Conservation (phyloP, 768 basidiomycete species). For the Termitomyces sp. region DNA sequence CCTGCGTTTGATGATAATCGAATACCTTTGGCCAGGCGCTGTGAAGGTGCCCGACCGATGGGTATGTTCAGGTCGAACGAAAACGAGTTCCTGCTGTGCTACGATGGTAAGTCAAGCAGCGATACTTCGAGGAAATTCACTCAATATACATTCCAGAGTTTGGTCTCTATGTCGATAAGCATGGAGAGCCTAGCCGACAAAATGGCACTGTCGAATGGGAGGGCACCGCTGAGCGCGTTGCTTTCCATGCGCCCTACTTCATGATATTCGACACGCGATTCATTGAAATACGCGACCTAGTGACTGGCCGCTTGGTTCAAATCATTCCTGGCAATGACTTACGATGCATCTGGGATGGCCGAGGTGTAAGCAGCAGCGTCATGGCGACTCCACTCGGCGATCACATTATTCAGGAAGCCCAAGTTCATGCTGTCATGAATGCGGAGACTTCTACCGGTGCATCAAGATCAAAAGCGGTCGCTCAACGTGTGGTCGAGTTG, state of each 20-base stretch:
- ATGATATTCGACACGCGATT: constrained; percentile 88
- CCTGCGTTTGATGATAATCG: constrained; percentile 70
- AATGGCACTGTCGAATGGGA: constrained; percentile 91
- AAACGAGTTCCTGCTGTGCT: constrained; percentile 91
- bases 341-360: constrained; percentile 89
- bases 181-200: constrained; percentile 79
- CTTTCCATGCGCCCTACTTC: constrained; percentile 87
- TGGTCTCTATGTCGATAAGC: constrained; percentile 90
- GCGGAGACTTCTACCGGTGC: constrained; percentile 40
- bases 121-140: background rate
- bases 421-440: constrained; percentile 86
- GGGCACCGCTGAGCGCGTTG: constrained; percentile 83
- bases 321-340: constrained; percentile 83
- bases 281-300: constrained; percentile 87
- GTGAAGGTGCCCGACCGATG: constrained; percentile 81
- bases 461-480: constrained; percentile 42
- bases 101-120: constrained; percentile 62
- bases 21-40: constrained; percentile 74
- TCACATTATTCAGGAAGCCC: constrained; percentile 66
- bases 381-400: constrained; percentile 59
- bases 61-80: constrained; percentile 94
- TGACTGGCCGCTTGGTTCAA: constrained; percentile 77
- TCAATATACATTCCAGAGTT: constrained; percentile 53
- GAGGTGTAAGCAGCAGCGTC: constrained; percentile 52
- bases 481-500: constrained; percentile 75